Evolutionary conservation across 495 filamentous ascomycete species (phyloP).

Genomic region (Penicillium steckii): DNA sequence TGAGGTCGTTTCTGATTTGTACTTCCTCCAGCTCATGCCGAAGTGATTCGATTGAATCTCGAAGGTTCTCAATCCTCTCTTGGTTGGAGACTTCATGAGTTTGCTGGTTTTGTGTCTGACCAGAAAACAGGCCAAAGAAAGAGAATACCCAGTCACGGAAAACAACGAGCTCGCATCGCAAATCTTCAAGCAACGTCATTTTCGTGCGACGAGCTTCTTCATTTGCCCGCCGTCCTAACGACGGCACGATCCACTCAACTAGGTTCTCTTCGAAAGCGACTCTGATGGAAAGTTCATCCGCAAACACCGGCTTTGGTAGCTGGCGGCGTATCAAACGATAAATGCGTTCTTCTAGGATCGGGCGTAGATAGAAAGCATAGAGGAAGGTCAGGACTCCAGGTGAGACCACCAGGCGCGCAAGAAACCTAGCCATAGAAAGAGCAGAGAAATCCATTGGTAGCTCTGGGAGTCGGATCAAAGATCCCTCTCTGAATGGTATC

Average conservation of each 20-base stretch:
- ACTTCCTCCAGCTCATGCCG: slow-evolving; percentile 31
- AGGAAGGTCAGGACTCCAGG: slow-evolving; percentile 37
- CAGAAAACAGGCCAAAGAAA: slow-evolving; percentile 27
- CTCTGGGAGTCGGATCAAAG: slow-evolving; percentile 32
- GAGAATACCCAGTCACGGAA: slow-evolving; percentile 37
- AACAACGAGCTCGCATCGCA: slow-evolving; percentile 32
- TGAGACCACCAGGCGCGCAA: slow-evolving; percentile 28
- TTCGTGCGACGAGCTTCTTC: slow-evolving; percentile 41
- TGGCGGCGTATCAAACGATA: slow-evolving; percentile 44
- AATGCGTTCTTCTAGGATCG: slow-evolving; percentile 41
- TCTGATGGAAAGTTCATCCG: slow-evolving; percentile 46
- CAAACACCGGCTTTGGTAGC: slow-evolving; percentile 41
- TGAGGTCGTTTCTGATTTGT: slow-evolving; percentile 12
- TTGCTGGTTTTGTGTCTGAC: slow-evolving; percentile 13
- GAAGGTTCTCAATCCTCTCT: slow-evolving; percentile 27
- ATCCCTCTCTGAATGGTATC: slow-evolving; percentile 37
- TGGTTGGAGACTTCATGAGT: slow-evolving; percentile 13
- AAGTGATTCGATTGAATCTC: slow-evolving; percentile 30
- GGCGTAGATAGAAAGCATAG: slow-evolving; percentile 38
- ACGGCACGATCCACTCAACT: slow-evolving; percentile 47
- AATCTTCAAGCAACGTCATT: slow-evolving; percentile 39
- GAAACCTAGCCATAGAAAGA: slow-evolving; percentile 25
- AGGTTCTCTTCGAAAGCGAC: slow-evolving; percentile 49
- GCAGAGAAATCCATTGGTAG: slow-evolving; percentile 33
- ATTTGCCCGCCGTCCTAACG: slow-evolving; percentile 39